Base-by-base conservation (phyloP, 768 basidiomycete genomes). In the Boletus insuetus region DNA sequence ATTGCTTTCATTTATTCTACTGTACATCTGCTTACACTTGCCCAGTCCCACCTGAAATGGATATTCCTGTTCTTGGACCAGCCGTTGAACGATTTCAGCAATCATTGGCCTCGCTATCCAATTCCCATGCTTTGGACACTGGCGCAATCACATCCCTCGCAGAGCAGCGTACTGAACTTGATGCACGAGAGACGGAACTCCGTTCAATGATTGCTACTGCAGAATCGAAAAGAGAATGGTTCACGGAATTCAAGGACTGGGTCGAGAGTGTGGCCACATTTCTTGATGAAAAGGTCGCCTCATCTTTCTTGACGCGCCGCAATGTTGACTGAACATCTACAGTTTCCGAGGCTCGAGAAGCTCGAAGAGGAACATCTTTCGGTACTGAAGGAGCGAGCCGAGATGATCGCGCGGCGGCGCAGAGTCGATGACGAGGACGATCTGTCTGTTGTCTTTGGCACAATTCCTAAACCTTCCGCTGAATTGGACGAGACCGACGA, bases 211-310 rank as follows among this genome's bases (percentile, higher is more conserved):
- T 94, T 7, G 79, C 78, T 34, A 78, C 76, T 52, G 87, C 91
- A 0, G 92, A 93, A 66, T 79, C 74, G 43, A 93, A 94, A 71
- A 75, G 90, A 46, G 83, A 83, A 17, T 94, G 92, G 91, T 93
- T 94, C 62, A 75, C 73, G 12, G 80, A 81, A 48, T 90, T 94
- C 74, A 79, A 75, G 50, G 88, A 91, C 37, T 91, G 89, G 87
- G 72, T 91, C 0, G 92, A 94, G 69, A 82, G 82, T 55, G 81
- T 94, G 8, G 92, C 89, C 5, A 80, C 81, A n/a, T 94, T 94
- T 69, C 74, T 94, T 19, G 92, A 94, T 63, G 89, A 90, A 73
- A 94, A 94, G 84, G 91, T 89, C 19, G 4, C 71, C 55, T 45
- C 45, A 29, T 46, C 17, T 20, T 42, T 35, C 42, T 54, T n/a